Base-by-base conservation (phyloP, 23 red algal genomes). In the Agarophyton chilense region DNA sequence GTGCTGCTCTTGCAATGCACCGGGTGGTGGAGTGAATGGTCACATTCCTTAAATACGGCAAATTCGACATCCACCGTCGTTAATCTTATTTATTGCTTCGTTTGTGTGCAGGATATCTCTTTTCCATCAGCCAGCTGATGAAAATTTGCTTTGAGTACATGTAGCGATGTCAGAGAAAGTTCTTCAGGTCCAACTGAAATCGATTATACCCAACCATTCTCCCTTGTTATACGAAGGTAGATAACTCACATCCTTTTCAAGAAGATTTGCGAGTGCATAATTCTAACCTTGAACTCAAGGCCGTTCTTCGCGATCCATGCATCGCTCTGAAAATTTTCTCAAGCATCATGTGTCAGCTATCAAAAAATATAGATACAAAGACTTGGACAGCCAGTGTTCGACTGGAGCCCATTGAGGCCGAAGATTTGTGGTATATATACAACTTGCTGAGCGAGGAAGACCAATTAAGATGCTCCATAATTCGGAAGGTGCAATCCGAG, bases 371-470 rank as follows among this genome's bases (percentile, higher is more conserved):
- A 42, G 92, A 94, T 51, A 18, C 76, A 64, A 94, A 89, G 63
- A 74, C 84, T n/a, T 53, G 72, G 47, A 67, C 81, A 31, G 92
- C 83, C 0, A 75, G 68, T 44, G 84, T 99, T 14, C 72, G 82
- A 78, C 77, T 99, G 46, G 73, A 90, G 24, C 44, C 97, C 24
- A 72, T 79, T 36, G 89, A 87, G 46, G 82, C 85, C 22, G 97
- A 99, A 33, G 97, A 99, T 73, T 76, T 99, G 90, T 99, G 97
- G 97, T 82, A 99, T 19, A 22, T 86, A 29, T 99, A 96, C 73
- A 96, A 99, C 56, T 83, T 99, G n/a, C 43, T 99, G 8, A 39
- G 58, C 18, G 36, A 10, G 9, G 97, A 93, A 10, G 94, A 99
- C 46, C 40, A 89, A 60, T 64, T 99, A 42, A 76, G 91, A 52